These are phyloP conservation scores for Trypethelium eluteriae DNA, from an alignment of 495 filamentous ascomycete genomes.

Conservation along the genomic window DNA sequence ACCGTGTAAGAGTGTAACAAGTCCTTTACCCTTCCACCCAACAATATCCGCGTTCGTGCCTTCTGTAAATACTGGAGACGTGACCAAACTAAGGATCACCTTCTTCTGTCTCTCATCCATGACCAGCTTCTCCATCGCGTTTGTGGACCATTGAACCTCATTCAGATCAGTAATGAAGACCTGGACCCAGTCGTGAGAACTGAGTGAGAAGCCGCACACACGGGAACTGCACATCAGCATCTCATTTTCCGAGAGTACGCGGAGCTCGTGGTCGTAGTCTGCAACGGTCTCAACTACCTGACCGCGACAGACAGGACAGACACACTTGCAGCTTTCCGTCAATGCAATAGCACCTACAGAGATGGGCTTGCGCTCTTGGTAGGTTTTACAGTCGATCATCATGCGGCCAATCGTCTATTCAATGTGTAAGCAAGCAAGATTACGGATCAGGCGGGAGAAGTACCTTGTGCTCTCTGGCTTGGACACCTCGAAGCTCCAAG, in stretches of 20 bases:
- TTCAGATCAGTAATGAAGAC: slow-evolving; percentile 76
- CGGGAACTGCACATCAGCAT: slow-evolving; percentile 77
- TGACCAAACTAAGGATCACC: slow-evolving; percentile 68
- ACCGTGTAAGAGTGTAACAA: slow-evolving; percentile 67
- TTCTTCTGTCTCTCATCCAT: slow-evolving; percentile 66
- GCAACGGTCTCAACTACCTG: slow-evolving; percentile 31
- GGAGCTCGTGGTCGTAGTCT: slow-evolving; percentile 34
- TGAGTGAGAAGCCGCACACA: slow-evolving; percentile 76
- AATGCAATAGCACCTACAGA: slow-evolving; percentile 48
- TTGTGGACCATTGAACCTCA: slow-evolving; percentile 71
- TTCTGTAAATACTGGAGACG: slow-evolving; percentile 68
- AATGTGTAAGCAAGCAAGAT: slow-evolving; percentile 55
- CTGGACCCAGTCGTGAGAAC: slow-evolving; percentile 81
- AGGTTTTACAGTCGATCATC: slow-evolving; percentile 80
- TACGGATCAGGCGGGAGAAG: slow-evolving; percentile 76
- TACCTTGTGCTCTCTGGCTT: slow-evolving; percentile 75
- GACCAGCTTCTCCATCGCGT: slow-evolving; percentile 67
- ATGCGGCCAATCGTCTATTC: slow-evolving; percentile 81
- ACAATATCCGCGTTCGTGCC: slow-evolving; percentile 76
- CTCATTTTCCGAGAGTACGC: slow-evolving; percentile 73
- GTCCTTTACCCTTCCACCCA: slow-evolving; percentile 63
- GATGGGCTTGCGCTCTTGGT: slow-evolving; percentile 76
- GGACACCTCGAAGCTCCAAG: slow-evolving; percentile 67
- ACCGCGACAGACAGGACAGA: slow-evolving; percentile 42
- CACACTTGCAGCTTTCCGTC: slow-evolving; percentile 43